Base-by-base conservation (phyloP, 352 stramenopile species). In the Aphanomyces cochlioides region DNA sequence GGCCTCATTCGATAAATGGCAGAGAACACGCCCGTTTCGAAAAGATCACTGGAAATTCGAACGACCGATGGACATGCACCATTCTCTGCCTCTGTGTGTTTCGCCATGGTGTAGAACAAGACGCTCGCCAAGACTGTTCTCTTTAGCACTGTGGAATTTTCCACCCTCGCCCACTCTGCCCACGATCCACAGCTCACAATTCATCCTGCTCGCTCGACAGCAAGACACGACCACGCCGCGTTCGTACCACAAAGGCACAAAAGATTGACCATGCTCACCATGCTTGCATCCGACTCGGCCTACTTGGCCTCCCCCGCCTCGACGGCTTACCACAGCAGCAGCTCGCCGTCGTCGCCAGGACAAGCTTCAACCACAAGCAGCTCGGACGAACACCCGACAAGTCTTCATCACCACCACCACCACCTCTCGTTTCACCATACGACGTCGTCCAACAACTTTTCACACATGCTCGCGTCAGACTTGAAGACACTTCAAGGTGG, bases 41-140 rank as follows among this genome's bases (percentile, higher is more conserved):
- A 61, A 61, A 61, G 54, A 61, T 61, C 54, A 21, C 50, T 8
- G 50, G 50, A 58, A 58, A 40, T 61, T 61, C 54, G 54, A 61
- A 61, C 54, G 28, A 37, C 39, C 19, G 17, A 8, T 28, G 7
- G 43, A 50, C 43, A 50, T 50, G 43, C 43, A 58, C 50, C 19
- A 61, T 61, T 61, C 54, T 61, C 54, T 61, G 54, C 54, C 15
- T 17, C 50, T 12, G 7, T 12, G 8, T 58, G 13, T 36, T 17
- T 28, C 36, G 21, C 15, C 21, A 36, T 28, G 54, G 36, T 39
- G 54, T 41, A 61, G 54, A 37, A 37, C 54, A 43, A 43, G 54
- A 58, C n/a, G 19, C 17, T 37, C 8, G 54, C n/a, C 5, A 7
- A 37, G 15, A 61, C 5, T n/a, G 54, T 61, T 61, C 54, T 61